Evolutionary conservation across 208 protist species (phyloP).

Genomic region (Ichthyophonus hoferi): DNA sequence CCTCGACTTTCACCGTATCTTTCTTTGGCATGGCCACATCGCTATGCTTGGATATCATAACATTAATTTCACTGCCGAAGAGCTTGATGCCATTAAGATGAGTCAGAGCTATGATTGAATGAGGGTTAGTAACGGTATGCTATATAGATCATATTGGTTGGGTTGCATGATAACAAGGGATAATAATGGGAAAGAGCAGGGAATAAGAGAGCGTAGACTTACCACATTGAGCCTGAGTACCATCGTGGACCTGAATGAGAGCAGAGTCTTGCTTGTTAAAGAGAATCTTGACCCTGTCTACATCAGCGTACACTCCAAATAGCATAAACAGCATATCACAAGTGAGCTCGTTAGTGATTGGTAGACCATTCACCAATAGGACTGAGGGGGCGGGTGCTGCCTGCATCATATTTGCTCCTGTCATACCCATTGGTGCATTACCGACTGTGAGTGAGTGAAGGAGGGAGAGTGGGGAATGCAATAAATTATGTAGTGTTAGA

Average conservation of each 20-base stretch:
- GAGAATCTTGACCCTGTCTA: constrained; percentile 39
- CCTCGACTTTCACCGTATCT: neutral
- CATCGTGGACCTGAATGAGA: constrained; percentile 19
- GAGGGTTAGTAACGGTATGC: too few relatives aligned
- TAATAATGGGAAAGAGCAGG: neutral
- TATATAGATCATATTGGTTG: too few relatives aligned
- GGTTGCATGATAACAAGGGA: neutral
- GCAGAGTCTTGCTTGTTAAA: constrained; percentile 27
- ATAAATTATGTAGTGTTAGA: neutral
- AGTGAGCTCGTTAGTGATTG: constrained; percentile 3
- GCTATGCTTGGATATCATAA: constrained; percentile 5
- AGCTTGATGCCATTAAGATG: constrained; percentile 11
- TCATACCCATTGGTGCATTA: neutral
- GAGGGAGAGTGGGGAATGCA: constrained; percentile 5
- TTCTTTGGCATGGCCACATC: neutral
- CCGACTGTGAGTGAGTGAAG: neutral
- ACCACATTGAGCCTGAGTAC: neutral
- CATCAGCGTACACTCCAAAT: constrained; percentile 34
- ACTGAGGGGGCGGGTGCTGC: neutral
- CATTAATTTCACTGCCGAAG: neutral
- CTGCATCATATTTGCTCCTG: neutral
- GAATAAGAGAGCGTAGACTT: neutral
- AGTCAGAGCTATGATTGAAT: neutral
- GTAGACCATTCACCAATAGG: neutral
- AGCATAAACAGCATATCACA: constrained; percentile 34